These are phyloP conservation scores for Lenzites betulinus DNA, from an alignment of 768 basidiomycete species.

Conservation along the genomic window DNA sequence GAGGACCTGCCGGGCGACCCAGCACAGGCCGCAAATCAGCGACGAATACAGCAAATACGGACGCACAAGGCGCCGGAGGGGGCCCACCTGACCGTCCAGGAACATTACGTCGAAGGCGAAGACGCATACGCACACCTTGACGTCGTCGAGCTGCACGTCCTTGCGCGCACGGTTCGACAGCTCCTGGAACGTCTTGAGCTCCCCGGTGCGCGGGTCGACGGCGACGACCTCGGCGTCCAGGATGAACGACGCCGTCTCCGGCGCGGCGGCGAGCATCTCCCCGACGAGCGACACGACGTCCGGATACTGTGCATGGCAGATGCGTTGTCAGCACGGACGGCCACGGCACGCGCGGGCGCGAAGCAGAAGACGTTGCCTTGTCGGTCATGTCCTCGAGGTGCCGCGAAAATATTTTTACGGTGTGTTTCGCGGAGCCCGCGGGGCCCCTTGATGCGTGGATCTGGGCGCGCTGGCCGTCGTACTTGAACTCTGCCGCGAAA, in stretches of 20 bases:
- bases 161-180: conserved; percentile 84
- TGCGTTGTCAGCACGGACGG: conserved; percentile 12
- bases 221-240: conserved; percentile 90
- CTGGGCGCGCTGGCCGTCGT: conserved; percentile 86
- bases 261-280: conserved; percentile 45
- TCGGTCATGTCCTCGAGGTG: conserved; percentile 93
- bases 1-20: conserved; percentile 53
- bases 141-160: conserved; percentile 71
- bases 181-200: conserved; percentile 81
- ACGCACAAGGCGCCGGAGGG: conserved; percentile 8
- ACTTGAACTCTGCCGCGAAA: conserved; percentile 89
- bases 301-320: conserved; percentile 61
- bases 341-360: conserved; percentile 1
- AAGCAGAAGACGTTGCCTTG: conserved; percentile 50
- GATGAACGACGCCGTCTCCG: conserved; percentile 62
- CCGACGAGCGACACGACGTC: conserved; percentile 68
- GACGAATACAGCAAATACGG: conserved; percentile 11
- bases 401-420: conserved; percentile 77
- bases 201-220: conserved; percentile 62
- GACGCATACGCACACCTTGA: conserved; percentile 80
- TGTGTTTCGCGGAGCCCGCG: conserved; percentile 27
- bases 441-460: conserved; percentile 55
- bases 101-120: conserved; percentile 91
- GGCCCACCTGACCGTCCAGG: conserved; percentile 71
- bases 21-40: neutral